Conservation (phyloP, 441 rosid species). For the Breynia disticha region DNA sequence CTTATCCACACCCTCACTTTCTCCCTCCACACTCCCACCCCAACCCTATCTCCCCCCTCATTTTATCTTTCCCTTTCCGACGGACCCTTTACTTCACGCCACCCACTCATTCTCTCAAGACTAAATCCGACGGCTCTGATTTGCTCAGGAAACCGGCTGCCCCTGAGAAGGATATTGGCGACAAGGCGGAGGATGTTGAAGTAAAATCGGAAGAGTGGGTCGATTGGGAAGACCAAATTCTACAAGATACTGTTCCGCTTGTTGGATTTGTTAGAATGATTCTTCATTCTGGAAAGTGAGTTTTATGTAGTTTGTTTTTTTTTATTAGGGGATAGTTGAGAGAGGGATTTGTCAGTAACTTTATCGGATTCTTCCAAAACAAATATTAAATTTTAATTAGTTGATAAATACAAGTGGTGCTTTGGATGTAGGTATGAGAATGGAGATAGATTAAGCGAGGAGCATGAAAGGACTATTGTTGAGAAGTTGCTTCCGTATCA, state of each 20-base stretch:
- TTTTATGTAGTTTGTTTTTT: not conserved
- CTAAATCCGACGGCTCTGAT: constrained; percentile 57
- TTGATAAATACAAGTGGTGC: too few species aligned
- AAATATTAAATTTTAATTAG: too few species aligned
- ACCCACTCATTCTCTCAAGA: constrained; percentile 37
- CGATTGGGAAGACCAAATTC: constrained; percentile 80
- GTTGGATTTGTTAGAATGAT: constrained; percentile 83
- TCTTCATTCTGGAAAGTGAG: constrained; percentile 60
- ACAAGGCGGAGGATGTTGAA: constrained; percentile 27
- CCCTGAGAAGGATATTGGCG: constrained; percentile 20
- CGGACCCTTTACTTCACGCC: constrained; percentile 17
- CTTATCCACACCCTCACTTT: constrained; percentile 18
- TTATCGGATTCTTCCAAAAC: too few species aligned
- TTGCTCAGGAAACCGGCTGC: constrained; percentile 46
- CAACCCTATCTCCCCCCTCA: constrained; percentile 25
- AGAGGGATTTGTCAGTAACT: too few species aligned
- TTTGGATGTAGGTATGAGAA: constrained; percentile 75
- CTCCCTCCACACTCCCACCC: constrained; percentile 16
- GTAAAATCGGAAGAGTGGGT: constrained; percentile 31
- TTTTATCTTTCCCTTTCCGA: constrained; percentile 31
- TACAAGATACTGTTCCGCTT: constrained; percentile 84
- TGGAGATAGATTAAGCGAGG: constrained; percentile 57
- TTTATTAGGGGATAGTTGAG: too few species aligned
- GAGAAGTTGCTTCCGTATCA: constrained; percentile 85
- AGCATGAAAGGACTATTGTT: constrained; percentile 54